Evolutionary conservation across 768 basidiomycete species (phyloP).

Genomic region (Postia placenta): DNA sequence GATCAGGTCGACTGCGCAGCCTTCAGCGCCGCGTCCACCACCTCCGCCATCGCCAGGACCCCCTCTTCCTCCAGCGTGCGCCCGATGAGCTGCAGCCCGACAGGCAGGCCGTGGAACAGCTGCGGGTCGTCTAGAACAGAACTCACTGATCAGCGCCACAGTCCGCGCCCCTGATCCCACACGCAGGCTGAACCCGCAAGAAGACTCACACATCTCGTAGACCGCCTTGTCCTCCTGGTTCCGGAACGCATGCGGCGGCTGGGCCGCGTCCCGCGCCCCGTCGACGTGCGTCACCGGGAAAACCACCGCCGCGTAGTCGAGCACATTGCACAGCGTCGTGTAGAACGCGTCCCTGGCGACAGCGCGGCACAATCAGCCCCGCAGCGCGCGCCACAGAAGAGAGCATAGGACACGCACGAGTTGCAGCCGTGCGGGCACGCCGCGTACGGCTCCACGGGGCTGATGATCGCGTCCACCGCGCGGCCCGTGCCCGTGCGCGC

Average conservation of each 20-base stretch:
- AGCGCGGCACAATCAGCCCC: too few species aligned
- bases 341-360: slow-evolving; percentile 37
- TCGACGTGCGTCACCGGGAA: slow-evolving; percentile 48
- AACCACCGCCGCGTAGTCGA: slow-evolving; percentile 37
- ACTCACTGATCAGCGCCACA: not conserved
- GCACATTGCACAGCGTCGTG: slow-evolving; percentile 40
- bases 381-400: not conserved
- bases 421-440: slow-evolving; percentile 41
- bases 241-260: slow-evolving; percentile 32
- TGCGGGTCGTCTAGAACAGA: slow-evolving; percentile 35
- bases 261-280: slow-evolving; percentile 30
- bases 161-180: not conserved
- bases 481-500: slow-evolving; percentile 38
- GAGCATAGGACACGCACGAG: slow-evolving; percentile 23
- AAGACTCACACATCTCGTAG: slow-evolving; percentile 42
- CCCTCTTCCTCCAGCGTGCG: slow-evolving; percentile 47
- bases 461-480: slow-evolving; percentile 48
- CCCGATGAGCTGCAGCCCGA: slow-evolving; percentile 44
- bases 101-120: slow-evolving; percentile 37
- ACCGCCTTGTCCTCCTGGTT: slow-evolving; percentile 37
- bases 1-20: not conserved
- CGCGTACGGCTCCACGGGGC: slow-evolving; percentile 35
- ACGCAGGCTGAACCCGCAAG: too few species aligned
- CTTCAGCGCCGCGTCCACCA: slow-evolving; percentile 34
- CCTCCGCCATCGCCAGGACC: slow-evolving; percentile 41